phyloP scores from a whole-genome alignment of 202 grass and related monocot species.

The Schoenoplectus triqueter region DNA sequence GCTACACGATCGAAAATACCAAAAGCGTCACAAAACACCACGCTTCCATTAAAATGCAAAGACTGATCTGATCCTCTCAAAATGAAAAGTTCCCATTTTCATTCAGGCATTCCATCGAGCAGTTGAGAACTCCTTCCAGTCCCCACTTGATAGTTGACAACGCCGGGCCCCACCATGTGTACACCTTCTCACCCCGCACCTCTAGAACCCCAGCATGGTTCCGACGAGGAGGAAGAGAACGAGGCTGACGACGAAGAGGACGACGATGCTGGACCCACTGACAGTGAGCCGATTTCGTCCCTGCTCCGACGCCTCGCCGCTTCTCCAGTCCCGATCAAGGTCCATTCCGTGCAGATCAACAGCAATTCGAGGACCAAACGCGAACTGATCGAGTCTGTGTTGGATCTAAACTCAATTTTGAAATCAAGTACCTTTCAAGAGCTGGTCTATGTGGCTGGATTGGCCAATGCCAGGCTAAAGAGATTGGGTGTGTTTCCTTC shows the following conservation, averaged over 20 bases:
- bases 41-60: neutral
- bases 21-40: neutral
- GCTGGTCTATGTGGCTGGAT: constrained; percentile 60
- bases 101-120: constrained; percentile 32
- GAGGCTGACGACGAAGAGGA: constrained; percentile 43
- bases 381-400: constrained; percentile 50
- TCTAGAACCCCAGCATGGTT: constrained; percentile 7
- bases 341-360: constrained; percentile 60
- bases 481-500: constrained; percentile 63
- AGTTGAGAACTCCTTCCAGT: constrained; percentile 26
- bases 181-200: neutral
- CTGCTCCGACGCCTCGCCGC: constrained; percentile 56
- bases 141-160: neutral
- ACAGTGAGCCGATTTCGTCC: constrained; percentile 45
- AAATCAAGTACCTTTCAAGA: constrained; percentile 61
- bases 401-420: constrained; percentile 48
- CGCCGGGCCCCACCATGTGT: constrained; percentile 11
- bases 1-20: neutral
- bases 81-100: neutral
- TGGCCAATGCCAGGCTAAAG: constrained; percentile 57
- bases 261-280: constrained; percentile 27
- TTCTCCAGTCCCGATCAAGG: constrained; percentile 63
- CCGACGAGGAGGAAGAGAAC: constrained; percentile 39
- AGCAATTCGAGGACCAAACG: constrained; percentile 52
- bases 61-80: neutral